phyloP scores from a whole-genome alignment of 805 yeast genomes.

The Candida golubevii region DNA sequence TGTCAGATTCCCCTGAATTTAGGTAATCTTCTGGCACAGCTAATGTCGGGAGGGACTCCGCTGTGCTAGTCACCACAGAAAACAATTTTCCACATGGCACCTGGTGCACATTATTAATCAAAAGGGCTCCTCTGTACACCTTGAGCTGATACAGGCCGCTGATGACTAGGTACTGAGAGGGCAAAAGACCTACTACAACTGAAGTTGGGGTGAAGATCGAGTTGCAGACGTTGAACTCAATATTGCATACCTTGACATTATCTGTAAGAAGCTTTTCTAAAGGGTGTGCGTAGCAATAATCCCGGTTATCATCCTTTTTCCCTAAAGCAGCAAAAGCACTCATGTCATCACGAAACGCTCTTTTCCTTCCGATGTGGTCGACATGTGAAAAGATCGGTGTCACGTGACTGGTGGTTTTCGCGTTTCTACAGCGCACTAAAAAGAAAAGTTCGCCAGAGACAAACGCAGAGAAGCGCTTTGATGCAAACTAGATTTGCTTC shows the following conservation, averaged over 20 bases:
- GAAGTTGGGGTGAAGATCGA: constrained; percentile 12
- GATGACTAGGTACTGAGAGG: constrained; percentile 39
- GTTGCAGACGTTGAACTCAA: constrained; percentile 7
- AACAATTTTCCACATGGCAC: constrained; percentile 23
- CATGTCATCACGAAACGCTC: constrained; percentile 5
- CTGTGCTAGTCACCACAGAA: constrained; percentile 28
- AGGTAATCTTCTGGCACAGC: constrained; percentile 37
- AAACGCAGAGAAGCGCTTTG: too few species aligned
- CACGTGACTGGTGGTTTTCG: too few species aligned
- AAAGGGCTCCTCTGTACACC: constrained; percentile 45
- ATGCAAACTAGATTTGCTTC: too few species aligned
- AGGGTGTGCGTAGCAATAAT: constrained; percentile 11
- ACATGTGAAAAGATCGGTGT: too few species aligned
- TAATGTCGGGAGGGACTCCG: constrained; percentile 41
- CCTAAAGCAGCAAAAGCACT: constrained; percentile 18
- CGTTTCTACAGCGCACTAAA: too few species aligned
- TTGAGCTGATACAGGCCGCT: constrained; percentile 44
- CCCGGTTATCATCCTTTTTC: constrained; percentile 1
- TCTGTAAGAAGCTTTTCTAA: constrained; percentile 2
- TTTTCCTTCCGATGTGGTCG: too few species aligned
- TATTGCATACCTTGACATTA: constrained; percentile 6
- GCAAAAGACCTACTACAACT: constrained; percentile 37
- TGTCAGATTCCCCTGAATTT: constrained; percentile 17
- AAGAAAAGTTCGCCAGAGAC: too few species aligned
- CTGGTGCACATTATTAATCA: constrained; percentile 37